Percentiles rank a stretch among this genome's conserved stretches.
Conservation (phyloP, 2,329 filamentous ascomycete species). For the Aspergillus clavatus region DNA sequence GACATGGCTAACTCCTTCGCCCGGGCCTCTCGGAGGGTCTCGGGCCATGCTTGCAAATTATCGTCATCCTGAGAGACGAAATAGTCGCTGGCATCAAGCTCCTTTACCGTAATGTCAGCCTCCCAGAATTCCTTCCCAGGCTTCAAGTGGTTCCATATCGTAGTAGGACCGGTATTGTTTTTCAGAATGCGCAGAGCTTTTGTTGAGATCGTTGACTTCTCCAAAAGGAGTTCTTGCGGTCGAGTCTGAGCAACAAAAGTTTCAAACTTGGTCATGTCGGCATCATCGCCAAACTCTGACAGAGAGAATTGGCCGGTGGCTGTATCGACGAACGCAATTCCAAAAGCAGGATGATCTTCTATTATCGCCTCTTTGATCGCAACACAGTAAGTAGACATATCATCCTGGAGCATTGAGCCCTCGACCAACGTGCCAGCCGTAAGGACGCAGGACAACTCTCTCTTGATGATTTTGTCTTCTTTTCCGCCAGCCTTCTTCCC, state of each 20-base stretch:
- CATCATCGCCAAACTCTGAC: constrained; percentile 87
- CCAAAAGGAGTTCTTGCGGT: constrained; percentile 81
- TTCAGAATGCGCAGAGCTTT: constrained; percentile 90
- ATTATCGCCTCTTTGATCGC: constrained; percentile 78
- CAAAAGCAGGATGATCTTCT: constrained; percentile 74
- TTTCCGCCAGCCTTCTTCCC: constrained; percentile 51
- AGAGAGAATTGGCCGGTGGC: constrained; percentile 93
- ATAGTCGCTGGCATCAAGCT: constrained; percentile 74
- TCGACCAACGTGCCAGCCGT: constrained; percentile 92
- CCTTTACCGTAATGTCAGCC: constrained; percentile 72
- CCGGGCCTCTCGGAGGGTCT: constrained; percentile 63
- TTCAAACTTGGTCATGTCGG: constrained; percentile 93
- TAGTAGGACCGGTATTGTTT: constrained; percentile 88
- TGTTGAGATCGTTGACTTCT: constrained; percentile 81
- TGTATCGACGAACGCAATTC: constrained; percentile 89
- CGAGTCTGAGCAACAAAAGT: constrained; percentile 90
- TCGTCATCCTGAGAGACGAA: constrained; percentile 60
- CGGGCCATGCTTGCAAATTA: constrained; percentile 68
- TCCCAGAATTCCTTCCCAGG: constrained; percentile 86
- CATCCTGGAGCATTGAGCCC: constrained; percentile 92
- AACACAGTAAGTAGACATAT: constrained; percentile 94
- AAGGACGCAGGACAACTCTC: constrained; percentile 85
- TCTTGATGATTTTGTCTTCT: constrained; percentile 86
- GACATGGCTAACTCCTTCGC: constrained; percentile 84
- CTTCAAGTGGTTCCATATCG: constrained; percentile 92